Conservation (phyloP, 1,139 yeast species). For the Protomyces arabidopsidicola region DNA sequence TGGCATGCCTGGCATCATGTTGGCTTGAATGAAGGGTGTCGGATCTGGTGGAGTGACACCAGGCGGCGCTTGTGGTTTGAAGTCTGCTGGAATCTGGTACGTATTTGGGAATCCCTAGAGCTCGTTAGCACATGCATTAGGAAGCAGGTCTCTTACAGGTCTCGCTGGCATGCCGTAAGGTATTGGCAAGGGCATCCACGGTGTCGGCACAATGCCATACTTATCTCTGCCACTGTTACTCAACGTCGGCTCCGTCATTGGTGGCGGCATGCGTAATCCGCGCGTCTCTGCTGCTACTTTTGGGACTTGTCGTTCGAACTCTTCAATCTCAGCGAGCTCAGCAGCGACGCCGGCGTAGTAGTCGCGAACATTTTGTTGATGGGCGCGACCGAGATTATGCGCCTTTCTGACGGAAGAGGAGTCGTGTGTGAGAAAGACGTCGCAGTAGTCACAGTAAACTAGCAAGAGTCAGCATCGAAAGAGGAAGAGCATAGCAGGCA, state of each 20-base stretch:
- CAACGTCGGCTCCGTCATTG: slow-evolving; percentile 15
- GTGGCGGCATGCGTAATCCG: slow-evolving; percentile 29
- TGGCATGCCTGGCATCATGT: slow-evolving; percentile 4
- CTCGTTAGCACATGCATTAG: slow-evolving; percentile 12
- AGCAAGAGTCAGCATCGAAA: background rate
- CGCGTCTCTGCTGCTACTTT: slow-evolving; percentile 34
- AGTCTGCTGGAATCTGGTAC: slow-evolving; percentile 1
- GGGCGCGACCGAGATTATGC: slow-evolving; percentile 76
- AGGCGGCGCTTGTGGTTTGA: slow-evolving; percentile 27
- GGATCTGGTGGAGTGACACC: slow-evolving; percentile 29
- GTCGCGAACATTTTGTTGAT: slow-evolving; percentile 66
- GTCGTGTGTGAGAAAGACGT: slow-evolving; percentile 79
- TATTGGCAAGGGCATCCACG: slow-evolving; percentile 36
- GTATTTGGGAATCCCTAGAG: slow-evolving; percentile 19
- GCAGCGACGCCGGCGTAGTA: slow-evolving; percentile 54
- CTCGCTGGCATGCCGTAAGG: slow-evolving; percentile 28
- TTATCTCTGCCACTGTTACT: slow-evolving; percentile 17
- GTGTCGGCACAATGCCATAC: slow-evolving; percentile 35
- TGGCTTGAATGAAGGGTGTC: slow-evolving; percentile 24
- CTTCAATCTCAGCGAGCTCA: slow-evolving; percentile 34
- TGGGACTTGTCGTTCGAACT: slow-evolving; percentile 30
- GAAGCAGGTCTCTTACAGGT: slow-evolving; percentile 29
- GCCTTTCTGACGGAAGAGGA: slow-evolving; percentile 80
- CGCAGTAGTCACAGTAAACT: slow-evolving; percentile 80
- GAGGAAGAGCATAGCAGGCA: background rate